Evolutionary conservation across 805 yeast genomes (phyloP), one percentile per base, ranked within the genome.

Genomic region (Ogataea trehaloabstinens): DNA sequence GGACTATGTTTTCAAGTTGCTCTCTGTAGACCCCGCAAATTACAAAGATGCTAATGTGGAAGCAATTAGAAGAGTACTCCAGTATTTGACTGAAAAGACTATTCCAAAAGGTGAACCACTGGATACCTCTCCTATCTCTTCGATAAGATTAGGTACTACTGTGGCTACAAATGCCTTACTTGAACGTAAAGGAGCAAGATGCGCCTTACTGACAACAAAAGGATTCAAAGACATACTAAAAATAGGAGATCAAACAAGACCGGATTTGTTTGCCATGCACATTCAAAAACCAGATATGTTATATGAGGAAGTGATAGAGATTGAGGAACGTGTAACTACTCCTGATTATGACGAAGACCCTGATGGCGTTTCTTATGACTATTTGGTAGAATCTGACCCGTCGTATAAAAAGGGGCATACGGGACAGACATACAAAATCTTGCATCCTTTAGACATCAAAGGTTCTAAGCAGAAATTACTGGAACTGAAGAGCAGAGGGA

Each of bases 21-120:
- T 90, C 15, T 86, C 95, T 0, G 95, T 85, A 3, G 96, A 89
- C 53, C 95, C 96, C 1, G 66, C 71, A 16, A 89, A 89, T 61
- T 89, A 89, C 56, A 64, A 70, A 2, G 55, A 50, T 44, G 53
- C 55, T 10, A 51, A 52, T 18, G 43, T 46, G 15, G 55, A 50
- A 31, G 53, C 48, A 19, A 48, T 50, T 17, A 41, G 55, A 30
- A 29, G 52, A 25, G 45, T 50, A 2, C 28, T 50, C 8, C 46
- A 47, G 27, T 20, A 19, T 7, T 22, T 38, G 15, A 37, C 40
- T 16, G 38, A 40, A 4, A 19, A 31, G 20, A 11, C 24, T 1
- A 48, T 49, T 6, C 31, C 43, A 6, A 41, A 34, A 19, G 48
- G 46, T 4, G 28, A 25, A 15, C 40, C 38, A 18, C 20, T 50